Conservation (phyloP, 345 rosid genomes). For the Limnanthes douglasii region DNA sequence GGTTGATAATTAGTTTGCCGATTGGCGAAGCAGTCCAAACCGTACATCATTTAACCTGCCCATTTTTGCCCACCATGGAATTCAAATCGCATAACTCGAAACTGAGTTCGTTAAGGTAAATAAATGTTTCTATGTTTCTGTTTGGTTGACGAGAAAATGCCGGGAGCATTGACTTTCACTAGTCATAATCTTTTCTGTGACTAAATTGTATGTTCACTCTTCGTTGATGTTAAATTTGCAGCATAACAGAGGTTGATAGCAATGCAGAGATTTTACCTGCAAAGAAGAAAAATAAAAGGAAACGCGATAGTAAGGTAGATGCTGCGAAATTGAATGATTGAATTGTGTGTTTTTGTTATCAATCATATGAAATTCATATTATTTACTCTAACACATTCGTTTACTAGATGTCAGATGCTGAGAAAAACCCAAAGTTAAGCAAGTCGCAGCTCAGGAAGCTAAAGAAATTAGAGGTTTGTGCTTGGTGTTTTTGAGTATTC, state of each 20-base stretch:
- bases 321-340: background rate
- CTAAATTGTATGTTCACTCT: no score
- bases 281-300: constrained; percentile 23
- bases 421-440: constrained; percentile 16
- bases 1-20: no score
- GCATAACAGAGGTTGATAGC: constrained; percentile 25
- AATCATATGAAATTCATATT: background rate
- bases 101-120: no score
- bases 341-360: background rate
- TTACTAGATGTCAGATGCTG: constrained; percentile 9
- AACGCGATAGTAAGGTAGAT: constrained; percentile 22
- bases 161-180: no score
- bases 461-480: constrained; percentile 51
- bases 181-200: no score
- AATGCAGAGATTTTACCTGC: constrained; percentile 40
- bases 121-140: no score
- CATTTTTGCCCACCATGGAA: no score
- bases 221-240: no score
- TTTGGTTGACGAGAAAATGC: no score
- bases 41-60: no score
- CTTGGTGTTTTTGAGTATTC: background rate
- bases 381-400: constrained; percentile 6
- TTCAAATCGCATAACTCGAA: no score
- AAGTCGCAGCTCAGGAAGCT: constrained; percentile 55
- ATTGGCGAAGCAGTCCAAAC: no score